Conservation (phyloP, 768 basidiomycete genomes). For the Boletus edulis region DNA sequence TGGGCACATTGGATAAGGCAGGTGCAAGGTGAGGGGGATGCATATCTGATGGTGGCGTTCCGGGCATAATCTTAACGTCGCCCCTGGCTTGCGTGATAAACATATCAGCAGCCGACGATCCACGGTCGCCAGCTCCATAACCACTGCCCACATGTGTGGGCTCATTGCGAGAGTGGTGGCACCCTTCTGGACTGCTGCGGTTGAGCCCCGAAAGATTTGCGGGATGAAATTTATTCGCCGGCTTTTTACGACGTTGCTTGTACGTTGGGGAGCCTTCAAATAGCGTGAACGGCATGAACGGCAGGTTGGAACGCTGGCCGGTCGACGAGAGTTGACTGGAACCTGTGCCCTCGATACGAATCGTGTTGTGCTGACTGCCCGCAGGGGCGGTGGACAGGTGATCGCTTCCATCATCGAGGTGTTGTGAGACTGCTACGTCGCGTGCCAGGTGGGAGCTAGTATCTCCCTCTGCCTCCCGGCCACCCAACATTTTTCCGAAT, state of each 20-base stretch:
- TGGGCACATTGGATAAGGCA: slow-evolving; percentile 12
- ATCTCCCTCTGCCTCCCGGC: slow-evolving; percentile 35
- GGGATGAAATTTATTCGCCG: slow-evolving; percentile 36
- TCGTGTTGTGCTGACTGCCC: slow-evolving; percentile 11
- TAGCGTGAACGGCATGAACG: slow-evolving; percentile 68
- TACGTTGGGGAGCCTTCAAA: slow-evolving; percentile 85
- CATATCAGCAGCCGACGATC: slow-evolving; percentile 62
- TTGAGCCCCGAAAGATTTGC: slow-evolving; percentile 28
- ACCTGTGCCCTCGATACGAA: slow-evolving; percentile 27
- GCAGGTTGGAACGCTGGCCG: slow-evolving; percentile 21
- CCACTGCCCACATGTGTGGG: slow-evolving; percentile 22
- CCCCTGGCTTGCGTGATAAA: slow-evolving; percentile 61
- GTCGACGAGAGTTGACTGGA: slow-evolving; percentile 13
- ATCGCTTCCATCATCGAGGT: slow-evolving; percentile 12
- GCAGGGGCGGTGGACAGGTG: slow-evolving; percentile 13
- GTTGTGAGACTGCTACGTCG: slow-evolving; percentile 16
- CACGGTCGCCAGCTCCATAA: slow-evolving; percentile 28
- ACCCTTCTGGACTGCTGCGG: slow-evolving; percentile 23
- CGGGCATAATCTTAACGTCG: slow-evolving; percentile 37
- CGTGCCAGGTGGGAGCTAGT: slow-evolving; percentile 32
- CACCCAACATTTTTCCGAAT: slow-evolving; percentile 52
- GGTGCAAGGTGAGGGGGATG: slow-evolving; percentile 19
- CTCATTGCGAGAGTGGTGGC: slow-evolving; percentile 14
- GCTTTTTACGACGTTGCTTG: slow-evolving; percentile 85
- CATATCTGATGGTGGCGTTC: slow-evolving; percentile 18